These are phyloP conservation scores for Talaromyces liani DNA, from an alignment of 495 filamentous ascomycete species.

Conservation along the genomic window DNA sequence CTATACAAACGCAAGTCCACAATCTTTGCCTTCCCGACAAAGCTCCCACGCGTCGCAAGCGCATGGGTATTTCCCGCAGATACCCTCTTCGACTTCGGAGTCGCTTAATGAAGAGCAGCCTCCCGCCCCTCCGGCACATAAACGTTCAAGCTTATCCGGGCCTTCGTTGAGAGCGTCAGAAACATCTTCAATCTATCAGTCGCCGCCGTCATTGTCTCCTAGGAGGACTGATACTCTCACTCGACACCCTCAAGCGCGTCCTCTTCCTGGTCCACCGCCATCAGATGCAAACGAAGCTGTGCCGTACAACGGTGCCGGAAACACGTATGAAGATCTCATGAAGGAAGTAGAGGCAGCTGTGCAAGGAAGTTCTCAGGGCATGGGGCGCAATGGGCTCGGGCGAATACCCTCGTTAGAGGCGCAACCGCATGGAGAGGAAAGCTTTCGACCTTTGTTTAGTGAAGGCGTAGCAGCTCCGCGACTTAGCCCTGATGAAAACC, in stretches of 20 bases:
- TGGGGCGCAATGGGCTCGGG: not conserved
- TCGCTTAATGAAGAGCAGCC: slow-evolving; percentile 34
- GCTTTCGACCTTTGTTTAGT: slow-evolving; percentile 17
- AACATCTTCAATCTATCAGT: slow-evolving; percentile 31
- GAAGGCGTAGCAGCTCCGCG: slow-evolving; percentile 15
- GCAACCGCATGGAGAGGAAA: not conserved
- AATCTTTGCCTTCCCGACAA: slow-evolving; percentile 16
- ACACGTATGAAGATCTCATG: slow-evolving; percentile 34
- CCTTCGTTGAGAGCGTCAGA: slow-evolving; percentile 32
- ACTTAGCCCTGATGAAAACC: slow-evolving; percentile 33
- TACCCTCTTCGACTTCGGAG: slow-evolving; percentile 17
- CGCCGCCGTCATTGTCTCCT: slow-evolving; percentile 37
- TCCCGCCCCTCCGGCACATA: slow-evolving; percentile 40
- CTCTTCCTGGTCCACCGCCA: slow-evolving; percentile 52
- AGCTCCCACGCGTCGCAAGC: slow-evolving; percentile 21
- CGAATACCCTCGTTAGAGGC: not conserved
- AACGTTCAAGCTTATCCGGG: slow-evolving; percentile 27
- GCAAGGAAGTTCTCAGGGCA: slow-evolving; percentile 17
- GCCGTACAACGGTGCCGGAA: slow-evolving; percentile 16
- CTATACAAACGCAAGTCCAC: slow-evolving; percentile 15
- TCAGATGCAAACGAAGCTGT: slow-evolving; percentile 32
- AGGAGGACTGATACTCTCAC: slow-evolving; percentile 46
- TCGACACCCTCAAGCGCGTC: slow-evolving; percentile 52
- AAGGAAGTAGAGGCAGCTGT: slow-evolving; percentile 42
- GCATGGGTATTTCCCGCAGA: slow-evolving; percentile 17